Evolutionary conservation across 2,329 filamentous ascomycete genomes (phyloP).

Genomic region (Colletotrichum sp.): DNA sequence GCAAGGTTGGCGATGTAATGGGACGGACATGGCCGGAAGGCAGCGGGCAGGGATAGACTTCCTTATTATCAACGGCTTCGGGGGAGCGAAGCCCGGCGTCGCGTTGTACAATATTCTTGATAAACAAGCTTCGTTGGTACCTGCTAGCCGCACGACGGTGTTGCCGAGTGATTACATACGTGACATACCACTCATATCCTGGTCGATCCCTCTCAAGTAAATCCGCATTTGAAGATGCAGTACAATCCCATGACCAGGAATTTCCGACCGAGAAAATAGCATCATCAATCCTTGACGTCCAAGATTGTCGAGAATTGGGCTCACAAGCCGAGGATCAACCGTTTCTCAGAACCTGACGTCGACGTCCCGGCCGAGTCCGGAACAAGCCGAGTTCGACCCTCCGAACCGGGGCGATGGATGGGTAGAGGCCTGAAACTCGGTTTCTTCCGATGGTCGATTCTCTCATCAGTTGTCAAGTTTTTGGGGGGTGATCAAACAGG

Average conservation of each 20-base stretch:
- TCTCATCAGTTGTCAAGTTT: neutral
- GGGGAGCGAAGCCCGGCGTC: slow-evolving; percentile 6
- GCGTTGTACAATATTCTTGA: slow-evolving; percentile 22
- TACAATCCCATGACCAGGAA: neutral
- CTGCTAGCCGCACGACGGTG: neutral
- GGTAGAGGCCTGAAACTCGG: neutral
- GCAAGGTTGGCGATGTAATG: slow-evolving; percentile 2
- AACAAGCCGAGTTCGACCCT: neutral
- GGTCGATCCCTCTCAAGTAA: neutral
- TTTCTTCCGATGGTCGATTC: neutral
- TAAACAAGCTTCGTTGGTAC: neutral
- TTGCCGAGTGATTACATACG: neutral
- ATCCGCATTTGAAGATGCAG: neutral
- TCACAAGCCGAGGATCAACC: neutral
- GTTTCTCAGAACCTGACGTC: neutral
- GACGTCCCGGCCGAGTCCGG: neutral
- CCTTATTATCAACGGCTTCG: neutral
- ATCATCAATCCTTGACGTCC: neutral
- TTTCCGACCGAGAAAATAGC: neutral
- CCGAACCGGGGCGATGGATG: neutral
- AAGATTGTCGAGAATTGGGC: neutral
- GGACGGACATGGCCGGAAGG: neutral
- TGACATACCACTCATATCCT: neutral
- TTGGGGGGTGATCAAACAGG: neutral
- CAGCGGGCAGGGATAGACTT: slow-evolving; percentile 6